Base-by-base conservation (phyloP, 2,329 filamentous ascomycete genomes). In the Phialemoniopsis sp. region DNA sequence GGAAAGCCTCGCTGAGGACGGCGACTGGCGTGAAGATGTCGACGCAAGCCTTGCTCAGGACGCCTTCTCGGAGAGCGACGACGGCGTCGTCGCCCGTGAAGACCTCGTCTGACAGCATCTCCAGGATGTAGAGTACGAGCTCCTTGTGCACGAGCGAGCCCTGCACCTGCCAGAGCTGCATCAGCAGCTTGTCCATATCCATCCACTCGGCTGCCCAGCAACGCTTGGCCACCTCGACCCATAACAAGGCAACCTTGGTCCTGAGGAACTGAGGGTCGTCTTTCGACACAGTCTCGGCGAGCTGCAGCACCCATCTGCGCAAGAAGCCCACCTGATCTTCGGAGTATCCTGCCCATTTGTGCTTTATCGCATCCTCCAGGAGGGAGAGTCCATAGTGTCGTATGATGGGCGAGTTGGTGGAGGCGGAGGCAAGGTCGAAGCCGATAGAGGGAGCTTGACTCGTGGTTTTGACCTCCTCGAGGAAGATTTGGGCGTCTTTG, bases 361-460 rank as follows among this genome's bases (percentile, higher is more conserved):
- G 90, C 50, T 84, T 87, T 58, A 97, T 85, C 34, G 88, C 83
- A 63, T 94, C 85, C 55, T 96, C 91, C 49, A 98, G 78, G 41
- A 98, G 75, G 19, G 90, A 94, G 26, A 98, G 76, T 41, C 90
- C 93, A 61, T 94, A 98, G 66, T 97, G 90, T 52, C 93, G 85
- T 41, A 97, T 86, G 39, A 93, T 78, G 31, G 88, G 80, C 39
- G 87, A 77, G 57, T 94, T 88, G 29, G 75, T 70, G 54, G 73
- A 76, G 61, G 93, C 83, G 49, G 79, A 80, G 33, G 90, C 90
- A 43, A 98, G 78, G 17, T 77, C 76, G 64, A 88, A 95, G 49
- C 93, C 93, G 66, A 93, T 84, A 36, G 85, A 80, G 3, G 89
- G 88, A 5, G 91, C 90, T 53, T 90, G 82, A 41, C 79, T 72